Base-by-base conservation (phyloP, 2,329 filamentous ascomycete genomes). In the Colletotrichum salicis region DNA sequence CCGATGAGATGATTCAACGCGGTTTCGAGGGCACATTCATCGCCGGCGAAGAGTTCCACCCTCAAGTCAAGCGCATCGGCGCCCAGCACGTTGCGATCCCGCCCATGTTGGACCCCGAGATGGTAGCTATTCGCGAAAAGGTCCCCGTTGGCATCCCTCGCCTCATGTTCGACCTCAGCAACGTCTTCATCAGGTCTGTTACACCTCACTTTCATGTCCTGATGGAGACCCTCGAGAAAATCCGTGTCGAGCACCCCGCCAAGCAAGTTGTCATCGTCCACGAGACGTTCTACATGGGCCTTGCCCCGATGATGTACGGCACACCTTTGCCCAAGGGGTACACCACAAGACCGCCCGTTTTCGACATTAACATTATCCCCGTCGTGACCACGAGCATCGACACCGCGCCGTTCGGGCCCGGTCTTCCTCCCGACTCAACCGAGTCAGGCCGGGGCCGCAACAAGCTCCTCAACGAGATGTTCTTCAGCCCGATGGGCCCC, bases 11-110 rank as follows among this genome's bases (percentile, higher is more conserved):
- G 11, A 74, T 83, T 13, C 73, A 76, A 12, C 76, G 80, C 6
- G 85, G 84, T 4, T 86, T 84, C 67, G 77, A 81, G 10, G 77
- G 85, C 3, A 84, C 81, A 2, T 83, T 86, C 73, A 79, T 87
- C 22, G 79, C 79, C 6, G 82, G 82, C 2, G 75, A 76, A 0
- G 73, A 79, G 8, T 85, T 82, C 74, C 76, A 82, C 57, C 71
- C 76, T 2, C 68, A 77, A 10, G 77, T 85, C 61, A 79, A 80
- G 62, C 76, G 76, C 2, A 79, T 80, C 3, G 85, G 85, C 1
- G 82, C 82, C 11, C 78, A 76, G 1, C 84, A 82, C 70, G 75
- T 84, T 27, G 24, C 62, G 1, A 57, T 76, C 2, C 59, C 74
- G 1, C 6, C 52, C 5, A 37, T 74, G 19, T 7, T 75, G 3